phyloP scores from a whole-genome alignment of 2,329 filamentous ascomycete species.

The Cladophialophora psammophila region DNA sequence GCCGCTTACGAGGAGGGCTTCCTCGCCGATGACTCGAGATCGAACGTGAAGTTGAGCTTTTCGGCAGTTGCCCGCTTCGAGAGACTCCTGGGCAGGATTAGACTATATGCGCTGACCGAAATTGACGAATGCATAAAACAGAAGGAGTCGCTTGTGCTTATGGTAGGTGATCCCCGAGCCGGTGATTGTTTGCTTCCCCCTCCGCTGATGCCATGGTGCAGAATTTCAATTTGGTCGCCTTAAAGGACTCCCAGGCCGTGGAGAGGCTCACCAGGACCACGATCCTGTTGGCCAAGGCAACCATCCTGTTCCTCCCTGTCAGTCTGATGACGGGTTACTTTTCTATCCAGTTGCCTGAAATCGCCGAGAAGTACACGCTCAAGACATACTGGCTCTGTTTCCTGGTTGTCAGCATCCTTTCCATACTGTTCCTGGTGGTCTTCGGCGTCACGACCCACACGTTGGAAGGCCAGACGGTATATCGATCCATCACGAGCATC shows the following conservation, averaged over 20 bases:
- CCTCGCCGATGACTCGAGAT: slow-evolving; percentile 21
- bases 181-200: background rate
- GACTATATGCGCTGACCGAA: slow-evolving; percentile 68
- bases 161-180: slow-evolving; percentile 57
- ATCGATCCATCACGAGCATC: slow-evolving; percentile 40
- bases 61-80: slow-evolving; percentile 66
- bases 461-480: slow-evolving; percentile 63
- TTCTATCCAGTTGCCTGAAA: slow-evolving; percentile 67
- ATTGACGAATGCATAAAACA: slow-evolving; percentile 71
- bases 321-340: slow-evolving; percentile 79
- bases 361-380: slow-evolving; percentile 65
- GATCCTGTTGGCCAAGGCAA: slow-evolving; percentile 75
- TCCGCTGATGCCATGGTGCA: slow-evolving; percentile 43
- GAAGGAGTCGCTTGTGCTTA: slow-evolving; percentile 72
- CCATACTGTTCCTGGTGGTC: slow-evolving; percentile 64
- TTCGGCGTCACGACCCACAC: slow-evolving; percentile 67
- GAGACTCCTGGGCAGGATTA: slow-evolving; percentile 66
- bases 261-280: slow-evolving; percentile 75
- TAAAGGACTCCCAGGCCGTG: slow-evolving; percentile 76
- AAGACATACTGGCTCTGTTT: slow-evolving; percentile 74
- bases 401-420: slow-evolving; percentile 67
- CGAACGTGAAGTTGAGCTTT: slow-evolving; percentile 50
- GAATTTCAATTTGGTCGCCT: slow-evolving; percentile 80
- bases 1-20: slow-evolving; percentile 14
- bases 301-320: slow-evolving; percentile 77